Percentiles rank a stretch among this genome's conserved stretches.
Conservation (phyloP, 768 basidiomycete species). For the Amylocystis lapponica region DNA sequence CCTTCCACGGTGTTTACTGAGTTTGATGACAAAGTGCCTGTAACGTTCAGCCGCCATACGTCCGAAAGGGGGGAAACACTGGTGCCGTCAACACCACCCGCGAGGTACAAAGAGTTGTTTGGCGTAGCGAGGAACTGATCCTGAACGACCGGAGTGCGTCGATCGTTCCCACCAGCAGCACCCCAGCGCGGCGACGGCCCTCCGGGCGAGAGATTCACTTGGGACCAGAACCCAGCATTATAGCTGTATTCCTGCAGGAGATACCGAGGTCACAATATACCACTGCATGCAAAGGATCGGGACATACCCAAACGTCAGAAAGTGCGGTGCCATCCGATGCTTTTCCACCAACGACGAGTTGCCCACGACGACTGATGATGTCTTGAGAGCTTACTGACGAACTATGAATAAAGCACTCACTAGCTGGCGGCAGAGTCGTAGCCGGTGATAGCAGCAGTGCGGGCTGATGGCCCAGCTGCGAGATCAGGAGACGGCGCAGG, state of each 20-base stretch:
- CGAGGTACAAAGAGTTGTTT: conserved; percentile 69
- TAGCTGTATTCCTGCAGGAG: conserved; percentile 69
- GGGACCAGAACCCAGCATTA: conserved; percentile 69
- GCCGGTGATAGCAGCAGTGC: conserved; percentile 60
- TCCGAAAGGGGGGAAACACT: conserved; percentile 48
- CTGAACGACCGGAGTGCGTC: conserved; percentile 34
- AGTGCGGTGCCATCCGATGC: conserved; percentile 47
- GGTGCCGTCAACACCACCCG: conserved; percentile 58
- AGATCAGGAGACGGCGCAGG: conserved; percentile 50
- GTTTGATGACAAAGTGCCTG: conserved; percentile 71
- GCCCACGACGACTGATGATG: conserved; percentile 56
- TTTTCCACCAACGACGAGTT: conserved; percentile 70
- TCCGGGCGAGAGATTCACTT: conserved; percentile 44
- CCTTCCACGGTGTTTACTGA: conserved; percentile 42
- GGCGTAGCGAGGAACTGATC: conserved; percentile 43
- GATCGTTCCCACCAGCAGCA: conserved; percentile 71
- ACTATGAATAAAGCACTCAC: conserved; percentile 48
- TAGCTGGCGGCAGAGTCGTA: conserved; percentile 78
- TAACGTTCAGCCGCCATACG: conserved; percentile 64
- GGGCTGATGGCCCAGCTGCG: conserved; percentile 45
- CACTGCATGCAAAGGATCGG: neutral
- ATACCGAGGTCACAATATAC: neutral
- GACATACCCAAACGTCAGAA: conserved; percentile 69
- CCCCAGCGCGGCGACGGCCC: conserved; percentile 64
- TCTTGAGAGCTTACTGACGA: conserved; percentile 10